Conservation (phyloP, 2,329 filamentous ascomycete species). For the Exophiala alcalophila region DNA sequence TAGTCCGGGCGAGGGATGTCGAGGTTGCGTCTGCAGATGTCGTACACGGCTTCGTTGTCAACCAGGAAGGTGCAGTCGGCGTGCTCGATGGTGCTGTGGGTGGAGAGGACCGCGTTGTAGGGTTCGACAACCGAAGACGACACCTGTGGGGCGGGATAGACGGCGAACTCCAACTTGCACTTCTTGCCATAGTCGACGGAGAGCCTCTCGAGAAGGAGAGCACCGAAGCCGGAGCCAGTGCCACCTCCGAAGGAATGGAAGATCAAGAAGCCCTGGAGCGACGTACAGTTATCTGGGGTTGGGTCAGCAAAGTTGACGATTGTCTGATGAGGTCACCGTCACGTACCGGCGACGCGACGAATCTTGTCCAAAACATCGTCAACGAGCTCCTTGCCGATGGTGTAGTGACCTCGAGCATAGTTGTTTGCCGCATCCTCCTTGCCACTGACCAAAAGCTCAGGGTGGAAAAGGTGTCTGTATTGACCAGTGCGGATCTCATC, state of each 20-base stretch:
- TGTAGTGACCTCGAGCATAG: conserved; percentile 68
- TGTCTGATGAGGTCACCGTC: neutral
- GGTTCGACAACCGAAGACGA: conserved; percentile 67
- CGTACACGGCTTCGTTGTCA: conserved; percentile 67
- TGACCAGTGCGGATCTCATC: conserved; percentile 64
- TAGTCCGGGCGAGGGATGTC: conserved; percentile 63
- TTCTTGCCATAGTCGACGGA: conserved; percentile 66
- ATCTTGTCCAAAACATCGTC: conserved; percentile 63
- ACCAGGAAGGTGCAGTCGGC: conserved; percentile 67
- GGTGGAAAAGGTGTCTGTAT: conserved; percentile 64
- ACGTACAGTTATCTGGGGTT: conserved; percentile 59
- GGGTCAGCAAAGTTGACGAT: conserved; percentile 19
- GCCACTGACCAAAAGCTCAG: conserved; percentile 63
- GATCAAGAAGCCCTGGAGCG: conserved; percentile 64
- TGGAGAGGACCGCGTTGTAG: conserved; percentile 59
- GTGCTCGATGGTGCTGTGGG: conserved; percentile 64
- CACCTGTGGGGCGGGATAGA: conserved; percentile 63
- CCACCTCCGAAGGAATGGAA: conserved; percentile 69
- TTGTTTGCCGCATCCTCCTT: conserved; percentile 70
- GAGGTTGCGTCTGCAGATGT: conserved; percentile 63
- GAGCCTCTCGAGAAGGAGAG: conserved; percentile 62
- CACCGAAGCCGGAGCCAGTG: conserved; percentile 65
- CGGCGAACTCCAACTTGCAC: conserved; percentile 64
- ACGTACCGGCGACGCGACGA: conserved; percentile 60
- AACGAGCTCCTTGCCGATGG: conserved; percentile 65